Conservation (phyloP, 2,329 filamentous ascomycete genomes). For the Teratosphaeria zuluensis region DNA sequence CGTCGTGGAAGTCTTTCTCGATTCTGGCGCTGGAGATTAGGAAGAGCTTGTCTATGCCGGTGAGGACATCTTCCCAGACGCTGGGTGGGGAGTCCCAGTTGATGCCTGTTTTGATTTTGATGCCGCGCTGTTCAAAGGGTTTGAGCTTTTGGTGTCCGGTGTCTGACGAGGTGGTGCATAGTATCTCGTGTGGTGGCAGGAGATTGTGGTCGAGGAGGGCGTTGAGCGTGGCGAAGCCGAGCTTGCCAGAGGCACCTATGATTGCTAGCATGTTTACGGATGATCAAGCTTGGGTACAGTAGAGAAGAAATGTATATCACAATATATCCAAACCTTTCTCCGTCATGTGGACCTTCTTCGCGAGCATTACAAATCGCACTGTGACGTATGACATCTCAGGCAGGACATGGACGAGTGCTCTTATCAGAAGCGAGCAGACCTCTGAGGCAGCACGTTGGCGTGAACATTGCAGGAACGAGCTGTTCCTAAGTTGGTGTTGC, state of each 20-base stretch:
- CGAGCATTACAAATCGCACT: not conserved
- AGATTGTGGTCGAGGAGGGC: slow-evolving; percentile 34
- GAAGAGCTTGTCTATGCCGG: slow-evolving; percentile 33
- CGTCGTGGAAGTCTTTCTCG: slow-evolving; percentile 34
- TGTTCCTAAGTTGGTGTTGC: too few species aligned
- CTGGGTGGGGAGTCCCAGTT: slow-evolving; percentile 30
- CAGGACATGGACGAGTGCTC: not conserved
- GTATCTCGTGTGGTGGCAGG: slow-evolving; percentile 27
- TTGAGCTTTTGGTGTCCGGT: slow-evolving; percentile 20
- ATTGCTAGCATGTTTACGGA: slow-evolving; percentile 25
- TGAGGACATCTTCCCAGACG: slow-evolving; percentile 25
- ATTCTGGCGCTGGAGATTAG: slow-evolving; percentile 37
- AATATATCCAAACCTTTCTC: not conserved
- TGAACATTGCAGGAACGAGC: too few species aligned
- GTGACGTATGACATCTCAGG: not conserved
- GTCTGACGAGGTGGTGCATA: slow-evolving; percentile 28
- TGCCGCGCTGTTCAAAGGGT: slow-evolving; percentile 11
- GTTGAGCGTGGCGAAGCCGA: slow-evolving; percentile 34
- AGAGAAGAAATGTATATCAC: not conserved
- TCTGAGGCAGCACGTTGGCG: too few species aligned
- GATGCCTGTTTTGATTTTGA: slow-evolving; percentile 27
- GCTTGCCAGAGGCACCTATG: slow-evolving; percentile 37
- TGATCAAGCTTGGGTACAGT: not conserved
- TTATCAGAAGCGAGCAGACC: too few species aligned
- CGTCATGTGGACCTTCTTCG: not conserved